Base-by-base conservation (phyloP, 1,284 basidiomycete genomes). In the Cystobasidium slooffiae region DNA sequence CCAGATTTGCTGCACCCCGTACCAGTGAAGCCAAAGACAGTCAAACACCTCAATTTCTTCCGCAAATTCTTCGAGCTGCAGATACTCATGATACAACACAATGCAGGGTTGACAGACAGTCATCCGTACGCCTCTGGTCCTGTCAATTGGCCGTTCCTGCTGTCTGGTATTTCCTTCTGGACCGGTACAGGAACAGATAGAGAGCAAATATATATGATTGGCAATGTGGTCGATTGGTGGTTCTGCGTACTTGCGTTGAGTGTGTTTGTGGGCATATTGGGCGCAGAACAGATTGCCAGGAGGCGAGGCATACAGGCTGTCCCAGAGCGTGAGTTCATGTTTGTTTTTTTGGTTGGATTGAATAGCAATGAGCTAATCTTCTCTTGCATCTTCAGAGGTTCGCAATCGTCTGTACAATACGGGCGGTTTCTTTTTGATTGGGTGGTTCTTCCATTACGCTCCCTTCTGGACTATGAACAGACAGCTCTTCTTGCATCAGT, bases 381-480 rank as follows among this genome's bases (percentile, higher is more conserved):
- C 5, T 20, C 6, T n/a, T 20, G 18, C 5, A 6, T 65, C 65
- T 67, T 63, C 78, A 92, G 93, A 90, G 74, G 88, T 94, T 41
- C 92, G 94, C 67, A 93, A 94, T 81, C 89, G 97, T 56, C 85
- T 98, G 39, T 92, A 94, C 88, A 95, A 97, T 83, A 94, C 94
- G 68, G 89, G 91, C 24, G 94, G 96, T 46, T 97, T 98, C 86
- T 98, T 99, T 87, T 84, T 94, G 66, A 84, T 94, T 49, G 88
- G 96, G 10, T 99, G 97, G 97, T 90, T 88, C 7, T 92, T 91
- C 76, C 97, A 99, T 84, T 99, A 97, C 85, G 85, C 93, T 81
- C 97, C 97, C 12, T 99, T 99, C 88, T 99, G 92, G 89, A 86
- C 97, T 46, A 97, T 99, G 94, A 91, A 88, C 80, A 92, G 97